Evolutionary conservation across 2,329 filamentous ascomycete genomes (phyloP), one percentile per base, ranked within the genome.

Genomic region (Fusarium illudens): DNA sequence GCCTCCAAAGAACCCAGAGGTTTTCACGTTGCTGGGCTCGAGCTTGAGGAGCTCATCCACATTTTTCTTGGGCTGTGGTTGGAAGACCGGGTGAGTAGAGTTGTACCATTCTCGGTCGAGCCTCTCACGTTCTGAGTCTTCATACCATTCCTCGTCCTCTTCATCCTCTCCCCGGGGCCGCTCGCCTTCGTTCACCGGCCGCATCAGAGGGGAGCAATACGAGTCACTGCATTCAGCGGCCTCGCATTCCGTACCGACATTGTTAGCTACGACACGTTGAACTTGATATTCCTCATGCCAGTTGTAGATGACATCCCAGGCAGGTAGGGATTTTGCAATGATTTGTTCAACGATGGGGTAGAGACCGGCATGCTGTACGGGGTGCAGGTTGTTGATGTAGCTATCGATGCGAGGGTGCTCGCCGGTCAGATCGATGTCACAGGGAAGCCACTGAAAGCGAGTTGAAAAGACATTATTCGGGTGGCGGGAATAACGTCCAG

Each of bases 381-480:
- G 85, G 62, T 87, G 84, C 1, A 86, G 71, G 64, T 86, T 86
- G 72, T 87, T 87, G 73, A 86, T 80, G 68, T 87, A 87, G 66
- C 82, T 84, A 4, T 77, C 77, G 25, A 87, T 82, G 7, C 73
- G 79, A 11, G 79, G 76, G 5, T 62, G 71, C 9, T 78, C 73
- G 2, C 76, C 74, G 2, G 75, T 71, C 42, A 85, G 75, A n/a
- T 78, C 71, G 15, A 88, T 77, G 4, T 85, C 81, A 50, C 81
- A 81, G 12, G 86, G 86, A 13, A 88, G 75, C 83, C 82, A 84
- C 60, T 84, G 83, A 37, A 76, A 82, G 29, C 49, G 44, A 20
- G 54, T 57, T 5, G 70, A 72, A 15, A 71, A 53, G 29, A 25
- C 20, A 7, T n/a, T 19, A 2, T 13, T 11, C 10, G 27, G 25